Conservation (phyloP, 1,284 basidiomycete genomes). For the Austroboletus niveus region DNA sequence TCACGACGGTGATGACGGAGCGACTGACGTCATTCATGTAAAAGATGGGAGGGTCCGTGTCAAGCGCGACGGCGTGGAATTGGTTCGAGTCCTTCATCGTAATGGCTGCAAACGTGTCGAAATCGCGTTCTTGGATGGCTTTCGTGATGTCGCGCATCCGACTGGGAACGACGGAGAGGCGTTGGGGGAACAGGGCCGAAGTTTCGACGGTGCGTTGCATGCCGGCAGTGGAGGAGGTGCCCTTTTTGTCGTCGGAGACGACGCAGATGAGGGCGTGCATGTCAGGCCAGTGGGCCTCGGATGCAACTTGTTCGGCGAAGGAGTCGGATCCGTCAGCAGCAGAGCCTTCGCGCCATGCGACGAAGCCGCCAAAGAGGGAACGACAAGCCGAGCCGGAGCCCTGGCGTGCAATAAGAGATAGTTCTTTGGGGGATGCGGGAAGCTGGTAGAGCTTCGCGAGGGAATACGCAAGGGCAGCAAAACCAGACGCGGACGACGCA, state of each 20-base stretch:
- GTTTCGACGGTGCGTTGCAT: conserved; percentile 99
- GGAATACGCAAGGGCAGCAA: conserved; percentile 92
- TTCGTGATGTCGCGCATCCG: conserved; percentile 82
- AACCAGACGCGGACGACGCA: conserved; percentile 95
- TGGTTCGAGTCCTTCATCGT: conserved; percentile 98
- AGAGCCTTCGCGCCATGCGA: conserved; percentile 81
- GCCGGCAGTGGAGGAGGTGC: conserved; percentile 90
- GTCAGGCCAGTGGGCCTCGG: conserved; percentile 89
- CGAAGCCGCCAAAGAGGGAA: conserved; percentile 95
- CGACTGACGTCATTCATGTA: conserved; percentile 98
- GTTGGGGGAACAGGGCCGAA: conserved; percentile 84
- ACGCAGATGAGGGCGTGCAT: conserved; percentile 98
- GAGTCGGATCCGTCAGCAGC: conserved; percentile 79
- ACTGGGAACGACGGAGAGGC: conserved; percentile 88
- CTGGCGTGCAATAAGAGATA: conserved; percentile 94
- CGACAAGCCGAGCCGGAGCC: conserved; percentile 98
- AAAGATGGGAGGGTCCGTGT: conserved; percentile 97
- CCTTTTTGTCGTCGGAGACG: conserved; percentile 96
- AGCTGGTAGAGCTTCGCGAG: conserved; percentile 87
- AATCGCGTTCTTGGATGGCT: conserved; percentile 83
- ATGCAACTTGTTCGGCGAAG: conserved; percentile 85
- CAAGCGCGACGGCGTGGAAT: conserved; percentile 97
- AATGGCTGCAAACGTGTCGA: conserved; percentile 85
- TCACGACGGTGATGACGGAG: conserved; percentile 81
- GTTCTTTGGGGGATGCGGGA: conserved; percentile 64